These are phyloP conservation scores for Rhizopogon rudus DNA, from an alignment of 768 basidiomycete species.

Conservation along the genomic window DNA sequence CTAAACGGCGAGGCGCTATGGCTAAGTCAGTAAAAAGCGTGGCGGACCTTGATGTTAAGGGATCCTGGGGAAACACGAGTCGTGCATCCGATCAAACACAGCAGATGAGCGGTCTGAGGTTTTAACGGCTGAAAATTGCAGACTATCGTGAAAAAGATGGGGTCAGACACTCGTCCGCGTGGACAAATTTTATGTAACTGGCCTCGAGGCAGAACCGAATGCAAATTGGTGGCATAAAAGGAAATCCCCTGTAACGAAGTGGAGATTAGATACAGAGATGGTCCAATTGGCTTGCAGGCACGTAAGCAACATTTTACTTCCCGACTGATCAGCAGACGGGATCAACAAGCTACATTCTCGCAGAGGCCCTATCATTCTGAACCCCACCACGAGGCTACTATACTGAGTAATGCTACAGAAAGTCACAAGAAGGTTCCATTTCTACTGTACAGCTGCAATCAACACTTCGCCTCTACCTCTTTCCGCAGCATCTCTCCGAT, in stretches of 20 bases:
- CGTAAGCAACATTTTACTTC: too few relatives aligned
- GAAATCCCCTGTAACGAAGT: background rate
- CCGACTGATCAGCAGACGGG: too few relatives aligned
- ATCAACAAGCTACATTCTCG: background rate
- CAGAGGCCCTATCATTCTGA: background rate
- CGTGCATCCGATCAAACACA: conserved; percentile 21
- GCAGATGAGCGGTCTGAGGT: conserved; percentile 15
- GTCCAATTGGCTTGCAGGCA: too few relatives aligned
- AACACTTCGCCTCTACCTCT: conserved; percentile 30
- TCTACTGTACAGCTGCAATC: background rate
- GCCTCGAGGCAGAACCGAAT: conserved; percentile 22
- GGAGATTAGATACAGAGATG: background rate
- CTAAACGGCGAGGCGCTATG: conserved; percentile 28
- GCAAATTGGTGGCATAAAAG: background rate
- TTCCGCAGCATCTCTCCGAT: conserved; percentile 45
- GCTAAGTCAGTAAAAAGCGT: conserved; percentile 6
- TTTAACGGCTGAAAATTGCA: conserved; percentile 13
- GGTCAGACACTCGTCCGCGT: background rate
- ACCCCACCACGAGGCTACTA: background rate
- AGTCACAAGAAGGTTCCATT: background rate
- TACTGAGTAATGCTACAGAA: background rate
- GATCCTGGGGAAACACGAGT: conserved; percentile 23
- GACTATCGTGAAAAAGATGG: conserved; percentile 2
- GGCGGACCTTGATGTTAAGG: conserved; percentile 5
- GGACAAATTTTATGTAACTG: background rate